These are phyloP conservation scores for Apiospora arundinis DNA, from an alignment of 2,329 filamentous ascomycete genomes.

Conservation along the genomic window DNA sequence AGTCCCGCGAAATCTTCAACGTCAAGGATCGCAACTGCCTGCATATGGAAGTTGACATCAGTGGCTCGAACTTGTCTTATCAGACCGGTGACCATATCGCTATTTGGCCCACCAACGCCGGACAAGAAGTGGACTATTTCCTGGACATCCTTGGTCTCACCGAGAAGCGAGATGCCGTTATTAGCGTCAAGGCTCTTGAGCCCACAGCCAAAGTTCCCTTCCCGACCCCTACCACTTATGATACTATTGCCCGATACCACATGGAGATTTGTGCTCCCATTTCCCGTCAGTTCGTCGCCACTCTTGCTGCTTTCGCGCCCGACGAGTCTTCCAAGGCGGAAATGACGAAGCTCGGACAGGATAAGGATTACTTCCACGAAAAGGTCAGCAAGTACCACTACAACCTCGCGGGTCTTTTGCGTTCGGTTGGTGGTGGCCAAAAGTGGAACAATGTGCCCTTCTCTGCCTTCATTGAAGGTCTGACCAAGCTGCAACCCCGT, in stretches of 20 bases:
- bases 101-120: slow-evolving; percentile 95
- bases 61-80: slow-evolving; percentile 87
- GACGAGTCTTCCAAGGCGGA: slow-evolving; percentile 84
- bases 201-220: slow-evolving; percentile 97
- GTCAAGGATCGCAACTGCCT: slow-evolving; percentile 93
- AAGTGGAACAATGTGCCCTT: slow-evolving; percentile 89
- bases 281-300: slow-evolving; percentile 92
- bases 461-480: slow-evolving; percentile 89
- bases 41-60: slow-evolving; percentile 93
- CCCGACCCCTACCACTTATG: slow-evolving; percentile 95
- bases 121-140: slow-evolving; percentile 90
- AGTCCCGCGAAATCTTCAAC: slow-evolving; percentile 90
- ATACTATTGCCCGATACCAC: slow-evolving; percentile 91
- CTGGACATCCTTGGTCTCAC: slow-evolving; percentile 77
- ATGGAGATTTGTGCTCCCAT: slow-evolving; percentile 96
- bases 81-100: slow-evolving; percentile 98
- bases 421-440: slow-evolving; percentile 73
- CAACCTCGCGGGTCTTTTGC: slow-evolving; percentile 88
- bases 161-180: slow-evolving; percentile 80
- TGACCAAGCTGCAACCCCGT: slow-evolving; percentile 94
- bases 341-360: slow-evolving; percentile 84
- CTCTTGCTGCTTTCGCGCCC: slow-evolving; percentile 87
- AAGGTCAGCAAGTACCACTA: slow-evolving; percentile 82
- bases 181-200: slow-evolving; percentile 90
- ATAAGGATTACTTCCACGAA: slow-evolving; percentile 94